Evolutionary conservation across 495 filamentous ascomycete genomes (phyloP).

Genomic region (Pyrenula massariospora): DNA sequence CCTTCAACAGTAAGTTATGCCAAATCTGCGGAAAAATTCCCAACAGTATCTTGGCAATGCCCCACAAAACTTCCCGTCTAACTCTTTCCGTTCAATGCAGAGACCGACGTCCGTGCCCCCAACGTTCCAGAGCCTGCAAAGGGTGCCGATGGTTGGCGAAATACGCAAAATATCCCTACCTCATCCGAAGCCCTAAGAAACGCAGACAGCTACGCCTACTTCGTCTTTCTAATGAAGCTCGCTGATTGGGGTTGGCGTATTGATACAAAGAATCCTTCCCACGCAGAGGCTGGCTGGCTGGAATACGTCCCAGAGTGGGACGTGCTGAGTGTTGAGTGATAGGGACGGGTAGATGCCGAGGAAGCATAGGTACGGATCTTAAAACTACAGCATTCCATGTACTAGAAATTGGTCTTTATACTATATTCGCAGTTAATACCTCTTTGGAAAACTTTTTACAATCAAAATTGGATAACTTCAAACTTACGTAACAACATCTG

Average conservation of each 20-base stretch:
- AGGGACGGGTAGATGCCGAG: no score
- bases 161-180: conserved; percentile 1
- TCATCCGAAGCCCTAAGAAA: conserved; percentile 11
- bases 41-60: background rate
- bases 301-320: no score
- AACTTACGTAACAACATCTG: no score
- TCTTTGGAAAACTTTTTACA: no score
- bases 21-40: background rate
- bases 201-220: conserved; percentile 1
- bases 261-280: background rate
- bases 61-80: no score
- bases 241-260: background rate
- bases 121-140: conserved; percentile 2
- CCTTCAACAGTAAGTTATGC: background rate
- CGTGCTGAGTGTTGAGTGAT: no score
- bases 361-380: no score
- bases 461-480: no score
- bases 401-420: no score
- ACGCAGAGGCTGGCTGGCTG: background rate
- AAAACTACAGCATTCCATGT: no score
- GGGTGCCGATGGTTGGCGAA: conserved; percentile 4
- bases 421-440: no score
- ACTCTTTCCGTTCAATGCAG: background rate
- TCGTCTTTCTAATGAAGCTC: background rate
- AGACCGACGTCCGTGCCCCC: conserved; percentile 4